Evolutionary conservation across 306 rosid species (phyloP).

Genomic region (Arachis hypogaea): DNA sequence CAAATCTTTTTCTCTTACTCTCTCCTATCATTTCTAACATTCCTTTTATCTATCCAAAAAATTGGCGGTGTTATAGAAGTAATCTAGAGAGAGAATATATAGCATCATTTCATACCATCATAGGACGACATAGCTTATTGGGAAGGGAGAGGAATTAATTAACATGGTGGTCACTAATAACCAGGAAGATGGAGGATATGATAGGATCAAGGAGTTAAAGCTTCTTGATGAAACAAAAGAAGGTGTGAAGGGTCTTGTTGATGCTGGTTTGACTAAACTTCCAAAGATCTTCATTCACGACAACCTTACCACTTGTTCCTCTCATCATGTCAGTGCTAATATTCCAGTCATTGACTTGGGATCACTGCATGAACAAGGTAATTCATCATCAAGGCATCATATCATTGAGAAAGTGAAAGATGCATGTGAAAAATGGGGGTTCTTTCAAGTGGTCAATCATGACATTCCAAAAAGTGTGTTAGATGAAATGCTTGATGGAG

Average conservation of each 20-base stretch:
- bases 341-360: constrained; percentile 47
- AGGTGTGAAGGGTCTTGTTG: constrained; percentile 50
- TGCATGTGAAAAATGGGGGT: constrained; percentile 45
- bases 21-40: too few species aligned
- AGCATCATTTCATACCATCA: too few species aligned
- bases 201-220: constrained; percentile 37
- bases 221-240: constrained; percentile 49
- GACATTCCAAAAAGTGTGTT: constrained; percentile 38
- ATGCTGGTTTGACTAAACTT: constrained; percentile 41
- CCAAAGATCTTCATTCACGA: constrained; percentile 38
- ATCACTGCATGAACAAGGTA: constrained; percentile 5
- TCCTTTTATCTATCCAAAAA: too few species aligned
- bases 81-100: too few species aligned
- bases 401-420: constrained; percentile 31
- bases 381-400: not conserved
- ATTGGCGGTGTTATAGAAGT: too few species aligned
- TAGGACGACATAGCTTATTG: too few species aligned
- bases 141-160: too few species aligned
- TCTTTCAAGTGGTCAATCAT: constrained; percentile 60
- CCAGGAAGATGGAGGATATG: not conserved
- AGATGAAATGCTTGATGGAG: constrained; percentile 44
- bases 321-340: constrained; percentile 4
- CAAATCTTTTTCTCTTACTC: too few species aligned
- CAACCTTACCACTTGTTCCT: not conserved
- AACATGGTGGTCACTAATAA: not conserved